phyloP scores from a whole-genome alignment of 2,329 filamentous ascomycete genomes.

The Phialemonium atrogriseum region DNA sequence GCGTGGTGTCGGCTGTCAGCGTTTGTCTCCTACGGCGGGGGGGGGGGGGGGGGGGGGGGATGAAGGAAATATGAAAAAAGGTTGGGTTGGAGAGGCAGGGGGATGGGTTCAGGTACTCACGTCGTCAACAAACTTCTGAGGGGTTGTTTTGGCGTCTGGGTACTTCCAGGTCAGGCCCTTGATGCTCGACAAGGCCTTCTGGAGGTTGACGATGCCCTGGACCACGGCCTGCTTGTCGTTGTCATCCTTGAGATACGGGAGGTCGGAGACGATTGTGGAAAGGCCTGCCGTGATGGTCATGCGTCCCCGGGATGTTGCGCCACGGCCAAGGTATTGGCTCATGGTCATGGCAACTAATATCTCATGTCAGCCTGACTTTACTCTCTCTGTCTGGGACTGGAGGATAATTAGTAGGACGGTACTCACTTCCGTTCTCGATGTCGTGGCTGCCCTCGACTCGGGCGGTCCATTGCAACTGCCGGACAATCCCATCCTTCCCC shows the following conservation, averaged over 20 bases:
- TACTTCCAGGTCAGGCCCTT: slow-evolving; percentile 40
- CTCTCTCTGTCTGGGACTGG: too few species aligned
- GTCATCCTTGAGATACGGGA: slow-evolving; percentile 45
- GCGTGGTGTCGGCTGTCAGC: background rate
- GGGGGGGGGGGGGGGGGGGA: slow-evolving; percentile 4
- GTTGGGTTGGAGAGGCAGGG: too few species aligned
- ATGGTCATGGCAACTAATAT: slow-evolving; percentile 25
- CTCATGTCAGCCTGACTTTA: too few species aligned
- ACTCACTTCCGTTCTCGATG: slow-evolving; percentile 14
- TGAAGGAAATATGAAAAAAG: background rate
- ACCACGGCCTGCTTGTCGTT: slow-evolving; percentile 52
- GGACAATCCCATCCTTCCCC: slow-evolving; percentile 49
- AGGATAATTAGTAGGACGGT: slow-evolving; percentile 4
- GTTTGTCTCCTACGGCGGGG: background rate
- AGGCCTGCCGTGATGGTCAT: slow-evolving; percentile 49
- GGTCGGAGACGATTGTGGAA: slow-evolving; percentile 43
- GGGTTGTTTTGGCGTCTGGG: slow-evolving; percentile 36
- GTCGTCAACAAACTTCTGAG: slow-evolving; percentile 42
- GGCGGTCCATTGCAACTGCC: slow-evolving; percentile 59
- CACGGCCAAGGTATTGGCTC: slow-evolving; percentile 44
- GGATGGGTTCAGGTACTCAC: too few species aligned
- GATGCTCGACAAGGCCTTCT: slow-evolving; percentile 39
- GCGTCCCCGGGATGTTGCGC: slow-evolving; percentile 45
- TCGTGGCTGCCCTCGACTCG: slow-evolving; percentile 51
- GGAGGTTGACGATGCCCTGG: slow-evolving; percentile 47